Evolutionary conservation across 2,329 filamentous ascomycete species (phyloP).

Genomic region (Colletotrichum sidae): DNA sequence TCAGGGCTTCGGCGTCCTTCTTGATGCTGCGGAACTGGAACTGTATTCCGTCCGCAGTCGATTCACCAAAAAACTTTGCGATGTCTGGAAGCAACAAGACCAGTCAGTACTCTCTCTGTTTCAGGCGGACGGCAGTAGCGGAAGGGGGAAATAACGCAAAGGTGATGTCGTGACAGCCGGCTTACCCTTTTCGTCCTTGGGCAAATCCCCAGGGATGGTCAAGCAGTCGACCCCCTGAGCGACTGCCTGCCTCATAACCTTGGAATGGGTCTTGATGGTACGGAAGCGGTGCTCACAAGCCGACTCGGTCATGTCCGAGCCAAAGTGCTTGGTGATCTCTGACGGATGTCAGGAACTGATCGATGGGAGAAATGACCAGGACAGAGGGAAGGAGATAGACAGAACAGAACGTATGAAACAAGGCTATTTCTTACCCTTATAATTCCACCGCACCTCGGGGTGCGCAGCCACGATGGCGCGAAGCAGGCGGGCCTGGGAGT

Average conservation of each 20-base stretch:
- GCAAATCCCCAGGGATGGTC: slow-evolving; percentile 51
- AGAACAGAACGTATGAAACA: not conserved
- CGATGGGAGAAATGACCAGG: not conserved
- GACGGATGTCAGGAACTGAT: slow-evolving; percentile 38
- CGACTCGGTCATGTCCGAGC: slow-evolving; percentile 60
- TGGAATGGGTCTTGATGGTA: slow-evolving; percentile 55
- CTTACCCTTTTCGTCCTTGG: slow-evolving; percentile 56
- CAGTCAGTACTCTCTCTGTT: not conserved
- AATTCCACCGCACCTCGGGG: slow-evolving; percentile 66
- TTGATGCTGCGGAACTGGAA: slow-evolving; percentile 71
- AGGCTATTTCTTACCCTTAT: slow-evolving; percentile 63
- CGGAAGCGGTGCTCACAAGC: slow-evolving; percentile 65
- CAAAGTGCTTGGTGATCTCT: slow-evolving; percentile 62
- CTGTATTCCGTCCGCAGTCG: slow-evolving; percentile 67
- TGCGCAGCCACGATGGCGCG: slow-evolving; percentile 71
- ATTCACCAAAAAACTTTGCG: slow-evolving; percentile 69
- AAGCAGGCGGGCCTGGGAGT: slow-evolving; percentile 69
- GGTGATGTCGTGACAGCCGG: not conserved
- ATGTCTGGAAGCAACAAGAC: slow-evolving; percentile 57
- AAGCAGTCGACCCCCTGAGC: slow-evolving; percentile 54
- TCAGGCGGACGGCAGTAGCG: not conserved
- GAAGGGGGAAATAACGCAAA: not conserved
- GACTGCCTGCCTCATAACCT: slow-evolving; percentile 52
- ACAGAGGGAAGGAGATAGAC: not conserved
- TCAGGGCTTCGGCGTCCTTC: slow-evolving; percentile 61